These are phyloP conservation scores for Hanseniaspora hatyaiensis DNA, from an alignment of 805 yeast genomes.

Conservation along the genomic window DNA sequence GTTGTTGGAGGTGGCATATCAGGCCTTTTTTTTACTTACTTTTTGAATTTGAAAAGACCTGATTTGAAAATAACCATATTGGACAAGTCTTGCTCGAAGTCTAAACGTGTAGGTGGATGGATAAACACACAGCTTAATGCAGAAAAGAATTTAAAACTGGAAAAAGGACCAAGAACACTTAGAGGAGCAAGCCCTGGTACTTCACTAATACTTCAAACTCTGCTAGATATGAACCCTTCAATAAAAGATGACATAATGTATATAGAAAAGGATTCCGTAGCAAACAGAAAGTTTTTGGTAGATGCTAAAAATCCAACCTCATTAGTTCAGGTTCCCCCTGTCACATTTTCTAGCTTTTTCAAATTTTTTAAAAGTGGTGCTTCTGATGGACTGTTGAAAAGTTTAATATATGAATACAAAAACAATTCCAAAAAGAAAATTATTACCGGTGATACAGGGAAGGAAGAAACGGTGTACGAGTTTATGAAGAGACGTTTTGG, in stretches of 20 bases:
- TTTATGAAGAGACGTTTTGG: conserved; percentile 67
- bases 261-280: conserved; percentile 44
- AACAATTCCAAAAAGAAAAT: conserved; percentile 23
- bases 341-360: conserved; percentile 29
- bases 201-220: conserved; percentile 45
- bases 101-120: conserved; percentile 62
- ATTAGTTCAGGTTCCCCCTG: conserved; percentile 44
- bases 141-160: conserved; percentile 35
- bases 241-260: conserved; percentile 43
- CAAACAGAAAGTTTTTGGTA: conserved; percentile 62
- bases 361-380: conserved; percentile 35
- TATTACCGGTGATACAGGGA: conserved; percentile 34
- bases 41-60: conserved; percentile 60
- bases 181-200: conserved; percentile 77
- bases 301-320: conserved; percentile 31
- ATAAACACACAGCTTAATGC: conserved; percentile 41
- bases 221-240: conserved; percentile 37
- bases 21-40: conserved; percentile 65
- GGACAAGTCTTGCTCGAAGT: conserved; percentile 35
- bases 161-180: conserved; percentile 85
- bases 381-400: conserved; percentile 35
- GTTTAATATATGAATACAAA: conserved; percentile 44
- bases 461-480: conserved; percentile 50
- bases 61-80: conserved; percentile 54
- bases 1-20: conserved; percentile 84